Base-by-base conservation (phyloP, 2,329 filamentous ascomycete genomes). In the Verruconis gallopava region DNA sequence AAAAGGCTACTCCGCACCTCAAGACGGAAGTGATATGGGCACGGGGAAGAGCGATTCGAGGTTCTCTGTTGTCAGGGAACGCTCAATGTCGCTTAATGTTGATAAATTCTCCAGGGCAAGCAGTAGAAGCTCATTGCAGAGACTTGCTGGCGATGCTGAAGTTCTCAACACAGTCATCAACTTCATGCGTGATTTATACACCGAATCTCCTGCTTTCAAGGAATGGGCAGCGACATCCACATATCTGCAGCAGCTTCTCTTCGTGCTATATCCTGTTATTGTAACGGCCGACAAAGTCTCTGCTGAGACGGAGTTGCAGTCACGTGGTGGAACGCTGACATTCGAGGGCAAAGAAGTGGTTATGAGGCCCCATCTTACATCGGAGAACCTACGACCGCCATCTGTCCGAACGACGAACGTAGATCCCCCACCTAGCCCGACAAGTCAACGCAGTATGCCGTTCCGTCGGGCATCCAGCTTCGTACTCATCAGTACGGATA, bases 311-410 rank as follows among this genome's bases (percentile, higher is more conserved):
- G 91, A 98, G 58, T 64, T 96, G n/a, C 78, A 85, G 51, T 88
- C 85, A 13, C 74, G 81, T 51, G 81, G 88, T 49, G 83, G 83
- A 9, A 74, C 77, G 1, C 71, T 94, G 44, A 89, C 77, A 1
- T 93, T 94, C 50, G 85, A 91, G 50, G 85, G 85, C 1, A 78
- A 80, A 35, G 85, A 89, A 59, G 81, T 94, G 1, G 81, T 88
- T 18, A 82, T 93, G 46, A 77, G 83, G 12, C 84, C 85, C 0
- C 71, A 84, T 3, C 77, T 76, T 1, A 76, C 77, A 13, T 69
- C 73, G 3, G 64, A 69, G 20, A 68, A 72, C 4, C 67, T 61
- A 47, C 62, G 62, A 39, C 75, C 53, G 13, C 80, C 82, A 1
- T 81, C 89, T 22, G 74, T 95, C 15, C 75, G 82, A 47, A 88